Conservation (phyloP, 177 flowering plant species). For the Tripterygium wilfordii region DNA sequence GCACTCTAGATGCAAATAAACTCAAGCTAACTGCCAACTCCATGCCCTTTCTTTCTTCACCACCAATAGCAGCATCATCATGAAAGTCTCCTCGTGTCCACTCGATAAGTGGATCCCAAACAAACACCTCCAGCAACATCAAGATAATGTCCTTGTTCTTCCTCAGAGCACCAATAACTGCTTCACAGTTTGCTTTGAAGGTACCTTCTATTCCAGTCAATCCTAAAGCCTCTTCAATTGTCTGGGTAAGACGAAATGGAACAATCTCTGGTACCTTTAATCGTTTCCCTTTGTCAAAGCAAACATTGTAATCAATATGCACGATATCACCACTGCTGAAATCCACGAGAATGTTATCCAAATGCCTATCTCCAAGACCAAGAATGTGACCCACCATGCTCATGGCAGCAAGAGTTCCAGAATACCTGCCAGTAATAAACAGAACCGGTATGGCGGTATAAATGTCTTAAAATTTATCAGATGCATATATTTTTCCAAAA, state of each 20-base stretch:
- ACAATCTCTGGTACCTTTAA: slow-evolving; percentile 96
- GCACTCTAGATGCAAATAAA: slow-evolving; percentile 95
- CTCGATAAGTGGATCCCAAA: slow-evolving; percentile 98
- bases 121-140: slow-evolving; percentile 90
- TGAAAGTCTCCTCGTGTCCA: slow-evolving; percentile 97
- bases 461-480: too few relatives aligned
- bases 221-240: slow-evolving; percentile 89
- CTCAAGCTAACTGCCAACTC: slow-evolving; percentile 98
- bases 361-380: slow-evolving; percentile 95
- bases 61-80: slow-evolving; percentile 96
- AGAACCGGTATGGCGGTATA: background rate
- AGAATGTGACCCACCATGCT: slow-evolving; percentile 94
- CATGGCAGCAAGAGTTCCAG: slow-evolving; percentile 95
- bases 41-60: slow-evolving; percentile 99
- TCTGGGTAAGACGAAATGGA: slow-evolving; percentile 97
- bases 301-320: slow-evolving; percentile 96
- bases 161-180: slow-evolving; percentile 71
- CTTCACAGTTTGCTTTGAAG: slow-evolving; percentile 91
- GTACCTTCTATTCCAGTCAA: slow-evolving; percentile 88
- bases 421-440: slow-evolving; percentile 51
- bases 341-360: slow-evolving; percentile 95
- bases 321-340: slow-evolving; percentile 83
- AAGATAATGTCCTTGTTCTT: slow-evolving; percentile 84
- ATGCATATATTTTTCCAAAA: too few relatives aligned
- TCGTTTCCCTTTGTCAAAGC: slow-evolving; percentile 93